Conservation (phyloP, 306 rosid genomes). For the Cicer bijugum region DNA sequence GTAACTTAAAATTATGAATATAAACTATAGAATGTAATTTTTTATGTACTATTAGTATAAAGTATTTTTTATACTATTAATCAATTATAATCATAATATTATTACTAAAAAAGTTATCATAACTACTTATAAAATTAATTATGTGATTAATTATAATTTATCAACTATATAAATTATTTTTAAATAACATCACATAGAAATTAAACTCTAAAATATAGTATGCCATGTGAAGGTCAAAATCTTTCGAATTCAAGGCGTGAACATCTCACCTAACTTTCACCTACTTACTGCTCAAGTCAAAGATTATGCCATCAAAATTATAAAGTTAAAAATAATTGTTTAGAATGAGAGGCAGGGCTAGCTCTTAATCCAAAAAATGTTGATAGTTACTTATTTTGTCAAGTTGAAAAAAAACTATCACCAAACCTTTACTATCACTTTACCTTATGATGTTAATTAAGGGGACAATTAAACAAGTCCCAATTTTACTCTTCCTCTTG, state of each 20-base stretch:
- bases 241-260: not conserved
- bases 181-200: too few relatives aligned
- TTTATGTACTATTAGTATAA: too few relatives aligned
- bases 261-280: conserved; percentile 33
- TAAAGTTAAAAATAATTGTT: not conserved
- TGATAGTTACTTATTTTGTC: conserved; percentile 1
- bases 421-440: conserved; percentile 34
- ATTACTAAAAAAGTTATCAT: too few relatives aligned
- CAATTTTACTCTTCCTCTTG: conserved; percentile 45
- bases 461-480: conserved; percentile 47
- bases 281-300: conserved; percentile 14
- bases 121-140: too few relatives aligned
- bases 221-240: not conserved
- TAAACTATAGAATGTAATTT: too few relatives aligned
- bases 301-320: not conserved
- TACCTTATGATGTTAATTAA: conserved; percentile 48
- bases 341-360: not conserved
- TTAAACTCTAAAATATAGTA: too few relatives aligned
- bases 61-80: too few relatives aligned
- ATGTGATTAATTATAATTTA: too few relatives aligned
- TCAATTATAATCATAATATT: too few relatives aligned
- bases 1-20: too few relatives aligned
- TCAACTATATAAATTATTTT: too few relatives aligned
- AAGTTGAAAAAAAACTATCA: conserved; percentile 11
- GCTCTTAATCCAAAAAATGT: conserved; percentile 3